phyloP scores from a whole-genome alignment of 768 basidiomycete genomes.

The Sporobolomyces roseus region DNA sequence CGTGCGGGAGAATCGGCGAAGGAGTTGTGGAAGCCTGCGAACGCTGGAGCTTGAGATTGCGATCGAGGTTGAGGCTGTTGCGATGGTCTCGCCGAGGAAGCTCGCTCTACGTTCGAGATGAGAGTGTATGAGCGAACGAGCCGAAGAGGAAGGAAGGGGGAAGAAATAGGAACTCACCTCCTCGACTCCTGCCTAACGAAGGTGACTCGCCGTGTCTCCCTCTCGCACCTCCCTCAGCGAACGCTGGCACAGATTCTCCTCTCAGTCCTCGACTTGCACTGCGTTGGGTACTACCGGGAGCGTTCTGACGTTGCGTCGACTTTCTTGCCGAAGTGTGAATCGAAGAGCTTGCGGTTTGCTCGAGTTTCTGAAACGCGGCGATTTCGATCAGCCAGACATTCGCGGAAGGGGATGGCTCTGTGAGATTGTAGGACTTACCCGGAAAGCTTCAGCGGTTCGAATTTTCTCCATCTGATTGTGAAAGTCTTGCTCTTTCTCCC shows the following conservation, averaged over 20 bases:
- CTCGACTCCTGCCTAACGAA: background rate
- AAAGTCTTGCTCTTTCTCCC: slow-evolving; percentile 26
- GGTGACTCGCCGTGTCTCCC: background rate
- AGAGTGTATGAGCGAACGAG: background rate
- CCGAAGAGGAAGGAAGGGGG: background rate
- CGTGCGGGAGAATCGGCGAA: background rate
- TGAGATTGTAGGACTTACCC: slow-evolving; percentile 6
- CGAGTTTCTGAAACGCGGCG: no score
- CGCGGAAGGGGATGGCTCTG: no score
- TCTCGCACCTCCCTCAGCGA: no score
- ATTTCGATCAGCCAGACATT: no score
- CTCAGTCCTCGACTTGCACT: background rate
- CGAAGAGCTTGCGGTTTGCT: no score
- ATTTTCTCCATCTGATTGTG: background rate
- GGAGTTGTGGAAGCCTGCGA: slow-evolving; percentile 22
- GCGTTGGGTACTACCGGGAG: background rate
- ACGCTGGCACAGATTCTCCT: background rate
- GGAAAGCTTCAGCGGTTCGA: slow-evolving; percentile 17
- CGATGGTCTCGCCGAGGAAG: background rate
- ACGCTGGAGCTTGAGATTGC: background rate
- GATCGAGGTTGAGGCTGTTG: background rate
- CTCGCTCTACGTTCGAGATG: background rate
- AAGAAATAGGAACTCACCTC: background rate
- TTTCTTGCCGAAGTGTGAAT: slow-evolving; percentile 14
- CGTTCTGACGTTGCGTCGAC: background rate